Evolutionary conservation across 1,139 yeast genomes (phyloP).

Genomic region (Hyphopichia wangnamkhiaoensis): DNA sequence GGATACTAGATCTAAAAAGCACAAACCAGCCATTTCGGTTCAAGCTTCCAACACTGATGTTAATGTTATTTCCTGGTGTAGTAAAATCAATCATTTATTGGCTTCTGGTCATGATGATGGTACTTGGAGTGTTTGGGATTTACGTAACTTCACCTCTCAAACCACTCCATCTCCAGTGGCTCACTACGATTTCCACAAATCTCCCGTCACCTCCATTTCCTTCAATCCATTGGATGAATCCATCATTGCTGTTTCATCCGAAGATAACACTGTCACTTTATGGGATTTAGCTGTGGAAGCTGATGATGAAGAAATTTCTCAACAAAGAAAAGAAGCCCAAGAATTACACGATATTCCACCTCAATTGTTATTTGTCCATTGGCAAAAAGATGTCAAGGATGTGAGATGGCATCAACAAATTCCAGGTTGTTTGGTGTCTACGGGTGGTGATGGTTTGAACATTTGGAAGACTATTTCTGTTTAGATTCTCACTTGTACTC

Average conservation of each 20-base stretch:
- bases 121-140: slow-evolving; percentile 97
- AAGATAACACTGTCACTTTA: slow-evolving; percentile 92
- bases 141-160: slow-evolving; percentile 74
- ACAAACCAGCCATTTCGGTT: slow-evolving; percentile 85
- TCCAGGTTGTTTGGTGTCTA: slow-evolving; percentile 92
- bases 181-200: slow-evolving; percentile 90
- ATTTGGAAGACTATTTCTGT: slow-evolving; percentile 97
- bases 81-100: slow-evolving; percentile 77
- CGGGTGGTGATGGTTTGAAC: slow-evolving; percentile 94
- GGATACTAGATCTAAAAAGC: slow-evolving; percentile 95
- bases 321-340: slow-evolving; percentile 69
- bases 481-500: slow-evolving; percentile 23
- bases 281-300: slow-evolving; percentile 99
- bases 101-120: slow-evolving; percentile 99
- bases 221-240: slow-evolving; percentile 96
- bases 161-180: slow-evolving; percentile 78
- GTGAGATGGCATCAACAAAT: slow-evolving; percentile 98
- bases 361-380: slow-evolving; percentile 92
- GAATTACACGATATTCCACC: slow-evolving; percentile 93
- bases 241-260: slow-evolving; percentile 91
- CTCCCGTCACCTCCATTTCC: slow-evolving; percentile 88
- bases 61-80: slow-evolving; percentile 96
- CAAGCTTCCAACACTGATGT: slow-evolving; percentile 84
- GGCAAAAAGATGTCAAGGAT: slow-evolving; percentile 97
- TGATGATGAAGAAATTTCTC: slow-evolving; percentile 89